Base-by-base conservation (phyloP, 352 stramenopile species). In the Pythium diclinum region DNA sequence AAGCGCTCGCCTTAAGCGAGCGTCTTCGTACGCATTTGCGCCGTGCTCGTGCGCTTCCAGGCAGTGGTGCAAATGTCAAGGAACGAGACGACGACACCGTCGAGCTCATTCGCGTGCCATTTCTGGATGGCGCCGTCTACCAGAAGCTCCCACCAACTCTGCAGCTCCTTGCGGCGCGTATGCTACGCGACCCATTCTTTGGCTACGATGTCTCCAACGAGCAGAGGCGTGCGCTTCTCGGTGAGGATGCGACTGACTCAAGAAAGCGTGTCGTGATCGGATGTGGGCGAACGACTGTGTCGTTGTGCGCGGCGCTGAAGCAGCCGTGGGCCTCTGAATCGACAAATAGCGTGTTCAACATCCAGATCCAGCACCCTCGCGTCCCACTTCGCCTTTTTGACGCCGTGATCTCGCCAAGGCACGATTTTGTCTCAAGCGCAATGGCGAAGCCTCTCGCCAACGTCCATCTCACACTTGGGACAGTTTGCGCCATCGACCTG, bases 281-380 rank as follows among this genome's bases (percentile, higher is more conserved):
- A 9, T 91, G 80, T 56, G 84, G 84, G 16, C 75, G 84, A 2
- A 79, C 80, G 14, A 93, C 84, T 0, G 78, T 91, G 21, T 63
- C 84, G 44, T 66, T 93, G 13, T 85, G 82, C 63, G 82, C 78
- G 9, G 66, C 77, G 42, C 59, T 90, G 58, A 85, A 85, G 61
- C 72, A 53, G 63, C 44, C 49, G 9, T 61, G 60, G 55, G 36
- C 58, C 19, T 21, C 32, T 11, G 30, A 10, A 44, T 57, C 67
- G 2, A 4, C n/a, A 10, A 28, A 10, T 13, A 55, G n/a, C n/a
- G 64, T 79, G 14, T 87, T 85, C 51, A 87, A 85, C 69, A 76
- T 93, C 48, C 84, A 93, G 65, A 88, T 93, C 62, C 81, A 93
- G 62, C 84, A 93, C 49, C 84, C 84, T 17, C 79, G 81, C 10